Percentiles rank a stretch among this genome's conserved stretches.
These are phyloP conservation scores for Hortaea sp. DNA, from an alignment of 2,329 filamentous ascomycete genomes.

Conservation along the genomic window DNA sequence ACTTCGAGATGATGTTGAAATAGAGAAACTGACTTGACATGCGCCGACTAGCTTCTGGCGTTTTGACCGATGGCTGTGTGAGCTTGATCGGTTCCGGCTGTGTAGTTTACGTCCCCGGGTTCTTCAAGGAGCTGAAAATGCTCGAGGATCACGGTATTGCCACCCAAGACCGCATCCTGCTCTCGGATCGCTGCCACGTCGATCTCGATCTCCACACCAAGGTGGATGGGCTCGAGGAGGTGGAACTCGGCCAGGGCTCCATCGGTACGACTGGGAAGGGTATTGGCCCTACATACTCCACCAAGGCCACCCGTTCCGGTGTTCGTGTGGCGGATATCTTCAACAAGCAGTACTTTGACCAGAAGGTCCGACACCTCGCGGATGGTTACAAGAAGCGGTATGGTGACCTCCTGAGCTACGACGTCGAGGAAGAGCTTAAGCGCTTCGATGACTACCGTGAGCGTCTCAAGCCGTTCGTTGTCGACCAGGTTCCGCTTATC, in stretches of 20 bases:
- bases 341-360: slow-evolving; percentile 54
- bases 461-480: slow-evolving; percentile 49
- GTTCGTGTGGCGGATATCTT: slow-evolving; percentile 60
- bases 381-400: slow-evolving; percentile 58
- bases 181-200: slow-evolving; percentile 54
- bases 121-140: slow-evolving; percentile 55
- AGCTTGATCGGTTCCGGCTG: slow-evolving; percentile 61
- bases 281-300: slow-evolving; percentile 49
- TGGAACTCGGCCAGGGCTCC: slow-evolving; percentile 39
- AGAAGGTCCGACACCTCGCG: slow-evolving; percentile 53
- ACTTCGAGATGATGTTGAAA: slow-evolving; percentile 4
- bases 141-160: slow-evolving; percentile 52
- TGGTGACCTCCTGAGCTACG: slow-evolving; percentile 54
- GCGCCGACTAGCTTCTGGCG: slow-evolving; percentile 48
- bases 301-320: slow-evolving; percentile 56
- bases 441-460: slow-evolving; percentile 50
- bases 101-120: slow-evolving; percentile 57
- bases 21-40: neutral
- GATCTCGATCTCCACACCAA: slow-evolving; percentile 56
- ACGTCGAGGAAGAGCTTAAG: slow-evolving; percentile 59
- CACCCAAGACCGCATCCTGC: slow-evolving; percentile 50
- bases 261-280: slow-evolving; percentile 43
- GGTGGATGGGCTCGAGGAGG: slow-evolving; percentile 57
- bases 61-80: slow-evolving; percentile 59
- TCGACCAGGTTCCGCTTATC: slow-evolving; percentile 60